Evolutionary conservation across 805 yeast genomes (phyloP).

Genomic region (Ogataea corticis): DNA sequence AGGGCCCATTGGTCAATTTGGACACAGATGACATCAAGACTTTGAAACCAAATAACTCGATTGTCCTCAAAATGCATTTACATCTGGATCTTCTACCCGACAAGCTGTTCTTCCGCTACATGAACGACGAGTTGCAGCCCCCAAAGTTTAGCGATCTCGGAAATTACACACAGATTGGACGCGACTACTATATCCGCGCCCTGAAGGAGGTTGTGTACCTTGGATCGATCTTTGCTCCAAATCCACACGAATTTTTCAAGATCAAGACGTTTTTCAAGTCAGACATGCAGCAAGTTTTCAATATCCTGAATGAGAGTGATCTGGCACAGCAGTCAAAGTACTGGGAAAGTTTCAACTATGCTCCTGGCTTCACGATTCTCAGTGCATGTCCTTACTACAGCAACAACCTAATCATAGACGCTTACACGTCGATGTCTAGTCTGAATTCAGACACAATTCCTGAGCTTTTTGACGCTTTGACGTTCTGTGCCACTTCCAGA

Average conservation of each 20-base stretch:
- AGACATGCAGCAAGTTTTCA: conserved; percentile 26
- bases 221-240: conserved; percentile 33
- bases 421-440: conserved; percentile 43
- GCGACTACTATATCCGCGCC: conserved; percentile 56
- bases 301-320: conserved; percentile 28
- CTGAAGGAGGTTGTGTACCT: conserved; percentile 52
- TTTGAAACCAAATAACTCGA: conserved; percentile 48
- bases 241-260: conserved; percentile 24
- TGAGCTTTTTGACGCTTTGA: conserved; percentile 58
- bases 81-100: conserved; percentile 53
- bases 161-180: conserved; percentile 20
- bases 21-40: conserved; percentile 51
- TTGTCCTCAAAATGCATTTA: conserved; percentile 55
- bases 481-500: conserved; percentile 48
- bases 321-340: conserved; percentile 19
- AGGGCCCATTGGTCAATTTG: conserved; percentile 58
- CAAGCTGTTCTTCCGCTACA: conserved; percentile 46
- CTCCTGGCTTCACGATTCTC: conserved; percentile 39
- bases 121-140: conserved; percentile 33
- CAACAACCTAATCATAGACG: conserved; percentile 47
- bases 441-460: conserved; percentile 49
- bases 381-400: conserved; percentile 51
- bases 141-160: conserved; percentile 32
- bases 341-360: conserved; percentile 28
- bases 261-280: conserved; percentile 14